Evolutionary conservation across 139 green algal species (phyloP).

Genomic region (Mesostigma viride): DNA sequence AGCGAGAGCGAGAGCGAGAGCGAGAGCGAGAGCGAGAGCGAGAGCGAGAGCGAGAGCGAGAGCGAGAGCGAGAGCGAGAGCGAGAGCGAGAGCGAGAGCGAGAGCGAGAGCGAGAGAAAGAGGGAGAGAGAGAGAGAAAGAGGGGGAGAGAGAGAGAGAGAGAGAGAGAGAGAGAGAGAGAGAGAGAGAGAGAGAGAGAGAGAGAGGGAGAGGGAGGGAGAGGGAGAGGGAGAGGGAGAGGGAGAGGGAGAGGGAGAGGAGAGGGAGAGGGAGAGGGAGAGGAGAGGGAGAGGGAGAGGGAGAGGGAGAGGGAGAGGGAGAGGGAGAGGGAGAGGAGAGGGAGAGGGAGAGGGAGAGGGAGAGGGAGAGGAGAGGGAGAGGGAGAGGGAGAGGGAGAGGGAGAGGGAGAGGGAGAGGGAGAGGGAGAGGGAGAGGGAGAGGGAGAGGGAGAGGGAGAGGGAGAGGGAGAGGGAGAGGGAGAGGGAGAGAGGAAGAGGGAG

Average conservation of each 20-base stretch:
- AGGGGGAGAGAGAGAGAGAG: background rate
- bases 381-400: too few relatives aligned
- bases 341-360: too few relatives aligned
- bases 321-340: too few relatives aligned
- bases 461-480: too few relatives aligned
- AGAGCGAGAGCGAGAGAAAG: background rate
- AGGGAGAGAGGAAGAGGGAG: background rate
- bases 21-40: background rate
- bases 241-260: background rate
- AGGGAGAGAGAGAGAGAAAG: constrained; percentile 1
- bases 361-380: too few relatives aligned
- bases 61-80: background rate
- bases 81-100: background rate
- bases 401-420: too few relatives aligned
- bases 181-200: constrained; percentile 5
- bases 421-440: too few relatives aligned
- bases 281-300: too few relatives aligned
- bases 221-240: background rate
- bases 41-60: background rate
- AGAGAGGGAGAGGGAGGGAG: background rate
- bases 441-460: too few relatives aligned
- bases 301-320: too few relatives aligned
- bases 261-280: too few relatives aligned
- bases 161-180: constrained; percentile 5
- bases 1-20: background rate